A percentile compares a stretch with the other conserved stretches of the same genome.
phyloP scores from a whole-genome alignment of 2,329 filamentous ascomycete genomes.

The Aspergillus ochraceoroseus region DNA sequence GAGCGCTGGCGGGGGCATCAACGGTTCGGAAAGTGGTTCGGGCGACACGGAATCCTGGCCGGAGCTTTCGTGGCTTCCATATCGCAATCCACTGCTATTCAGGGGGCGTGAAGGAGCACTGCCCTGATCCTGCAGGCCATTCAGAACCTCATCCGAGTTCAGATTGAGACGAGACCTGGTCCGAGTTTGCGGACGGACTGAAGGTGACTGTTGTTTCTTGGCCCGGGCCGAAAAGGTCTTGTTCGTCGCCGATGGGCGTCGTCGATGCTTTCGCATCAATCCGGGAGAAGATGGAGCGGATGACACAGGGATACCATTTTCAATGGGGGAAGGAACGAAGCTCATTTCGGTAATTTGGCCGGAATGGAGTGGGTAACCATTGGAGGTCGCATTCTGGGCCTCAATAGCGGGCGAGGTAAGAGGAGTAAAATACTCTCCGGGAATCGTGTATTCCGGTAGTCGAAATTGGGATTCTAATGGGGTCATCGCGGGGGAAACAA shows the following conservation, averaged over 20 bases:
- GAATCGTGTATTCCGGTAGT: conserved; percentile 46
- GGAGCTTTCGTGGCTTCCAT: conserved; percentile 44
- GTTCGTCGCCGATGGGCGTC: conserved; percentile 36
- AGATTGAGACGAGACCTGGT: conserved; percentile 31
- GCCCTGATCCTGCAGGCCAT: conserved; percentile 33
- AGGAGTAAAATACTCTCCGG: conserved; percentile 49
- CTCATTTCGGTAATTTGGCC: conserved; percentile 38
- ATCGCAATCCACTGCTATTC: conserved; percentile 29
- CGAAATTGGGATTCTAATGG: conserved; percentile 47
- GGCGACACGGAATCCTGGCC: conserved; percentile 48
- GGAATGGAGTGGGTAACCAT: conserved; percentile 35
- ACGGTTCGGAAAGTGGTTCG: conserved; percentile 47
- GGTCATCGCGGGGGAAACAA: conserved; percentile 50
- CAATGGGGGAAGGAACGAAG: conserved; percentile 41
- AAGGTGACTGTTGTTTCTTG: conserved; percentile 44
- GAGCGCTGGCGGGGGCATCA: conserved; percentile 49
- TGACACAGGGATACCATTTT: conserved; percentile 34
- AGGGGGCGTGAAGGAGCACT: conserved; percentile 24
- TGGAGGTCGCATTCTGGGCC: conserved; percentile 40
- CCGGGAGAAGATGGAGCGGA: conserved; percentile 34
- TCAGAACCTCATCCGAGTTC: conserved; percentile 34
- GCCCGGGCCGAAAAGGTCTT: conserved; percentile 33
- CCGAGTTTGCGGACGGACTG: conserved; percentile 40
- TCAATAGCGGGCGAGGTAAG: conserved; percentile 50
- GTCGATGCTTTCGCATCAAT: conserved; percentile 37